Conservation (phyloP, 2,329 filamentous ascomycete species). For the Ophiocordyceps robertsii region DNA sequence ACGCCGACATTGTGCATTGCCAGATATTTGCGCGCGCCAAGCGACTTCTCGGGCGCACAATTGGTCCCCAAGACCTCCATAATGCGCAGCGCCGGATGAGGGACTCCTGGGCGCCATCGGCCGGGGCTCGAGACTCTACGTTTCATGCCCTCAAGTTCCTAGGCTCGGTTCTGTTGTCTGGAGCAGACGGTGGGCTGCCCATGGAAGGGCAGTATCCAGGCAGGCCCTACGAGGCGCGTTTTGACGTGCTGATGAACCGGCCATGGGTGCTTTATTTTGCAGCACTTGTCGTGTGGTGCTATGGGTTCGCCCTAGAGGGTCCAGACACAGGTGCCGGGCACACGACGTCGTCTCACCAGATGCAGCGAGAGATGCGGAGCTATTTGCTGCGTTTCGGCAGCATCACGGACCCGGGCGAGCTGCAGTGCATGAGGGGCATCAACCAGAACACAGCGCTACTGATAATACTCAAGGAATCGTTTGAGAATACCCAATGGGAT, state of each 20-base stretch:
- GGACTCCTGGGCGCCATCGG: slow-evolving; percentile 77
- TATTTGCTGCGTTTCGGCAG: slow-evolving; percentile 64
- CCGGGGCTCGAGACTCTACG: slow-evolving; percentile 77
- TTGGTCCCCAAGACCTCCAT: slow-evolving; percentile 68
- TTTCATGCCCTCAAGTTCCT: slow-evolving; percentile 89
- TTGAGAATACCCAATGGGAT: slow-evolving; percentile 79
- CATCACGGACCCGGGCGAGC: slow-evolving; percentile 61
- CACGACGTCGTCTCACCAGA: slow-evolving; percentile 48
- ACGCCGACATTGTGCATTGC: slow-evolving; percentile 93
- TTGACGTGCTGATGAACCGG: slow-evolving; percentile 81
- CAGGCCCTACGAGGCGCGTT: slow-evolving; percentile 61
- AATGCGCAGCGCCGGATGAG: slow-evolving; percentile 74
- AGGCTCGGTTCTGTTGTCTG: slow-evolving; percentile 62
- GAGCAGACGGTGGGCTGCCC: background rate
- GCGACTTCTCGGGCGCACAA: slow-evolving; percentile 70
- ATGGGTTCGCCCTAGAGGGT: slow-evolving; percentile 83
- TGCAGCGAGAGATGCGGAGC: slow-evolving; percentile 62
- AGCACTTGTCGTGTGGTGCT: slow-evolving; percentile 85
- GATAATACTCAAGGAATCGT: slow-evolving; percentile 69
- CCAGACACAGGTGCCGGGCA: slow-evolving; percentile 41
- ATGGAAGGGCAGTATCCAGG: slow-evolving; percentile 14
- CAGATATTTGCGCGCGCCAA: slow-evolving; percentile 89
- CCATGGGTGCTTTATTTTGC: slow-evolving; percentile 96
- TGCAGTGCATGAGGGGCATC: slow-evolving; percentile 59
- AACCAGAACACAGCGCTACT: slow-evolving; percentile 75